Evolutionary conservation across 345 rosid genomes (phyloP).

Genomic region (Erodium maritimum): DNA sequence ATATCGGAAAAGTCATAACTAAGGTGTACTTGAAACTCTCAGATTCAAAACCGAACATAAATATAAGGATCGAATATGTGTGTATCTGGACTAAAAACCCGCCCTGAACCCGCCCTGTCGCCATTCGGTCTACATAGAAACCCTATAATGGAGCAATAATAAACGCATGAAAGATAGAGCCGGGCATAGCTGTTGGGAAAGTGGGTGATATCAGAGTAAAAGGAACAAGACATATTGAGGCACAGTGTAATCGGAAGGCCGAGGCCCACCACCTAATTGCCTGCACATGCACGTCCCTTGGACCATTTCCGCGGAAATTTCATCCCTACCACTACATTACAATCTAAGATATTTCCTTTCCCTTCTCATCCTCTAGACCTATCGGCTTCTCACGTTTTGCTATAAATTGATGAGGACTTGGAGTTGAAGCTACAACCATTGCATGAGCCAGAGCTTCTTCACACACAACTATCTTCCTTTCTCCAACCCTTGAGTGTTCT

Average conservation of each 20-base stretch:
- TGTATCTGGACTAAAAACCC: no score
- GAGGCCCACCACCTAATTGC: no score
- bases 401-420: constrained; percentile 48
- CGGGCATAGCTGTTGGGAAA: no score
- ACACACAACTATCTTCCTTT: background rate
- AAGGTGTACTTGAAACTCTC: no score
- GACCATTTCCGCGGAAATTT: constrained; percentile 16
- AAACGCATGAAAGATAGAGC: no score
- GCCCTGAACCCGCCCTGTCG: no score
- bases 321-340: background rate
- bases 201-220: background rate
- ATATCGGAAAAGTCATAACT: no score
- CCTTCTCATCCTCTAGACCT: no score
- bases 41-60: no score
- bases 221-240: constrained; percentile 13
- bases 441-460: constrained; percentile 1
- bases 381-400: constrained; percentile 2
- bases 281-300: background rate
- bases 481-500: constrained; percentile 16
- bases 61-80: no score
- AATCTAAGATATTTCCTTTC: background rate
- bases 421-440: constrained; percentile 5
- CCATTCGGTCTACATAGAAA: no score
- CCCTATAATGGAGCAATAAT: no score
- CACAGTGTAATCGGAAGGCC: background rate